Evolutionary conservation across 805 yeast genomes (phyloP), one percentile per base, ranked within the genome.

Genomic region (Saccharomycopsis sp.): DNA sequence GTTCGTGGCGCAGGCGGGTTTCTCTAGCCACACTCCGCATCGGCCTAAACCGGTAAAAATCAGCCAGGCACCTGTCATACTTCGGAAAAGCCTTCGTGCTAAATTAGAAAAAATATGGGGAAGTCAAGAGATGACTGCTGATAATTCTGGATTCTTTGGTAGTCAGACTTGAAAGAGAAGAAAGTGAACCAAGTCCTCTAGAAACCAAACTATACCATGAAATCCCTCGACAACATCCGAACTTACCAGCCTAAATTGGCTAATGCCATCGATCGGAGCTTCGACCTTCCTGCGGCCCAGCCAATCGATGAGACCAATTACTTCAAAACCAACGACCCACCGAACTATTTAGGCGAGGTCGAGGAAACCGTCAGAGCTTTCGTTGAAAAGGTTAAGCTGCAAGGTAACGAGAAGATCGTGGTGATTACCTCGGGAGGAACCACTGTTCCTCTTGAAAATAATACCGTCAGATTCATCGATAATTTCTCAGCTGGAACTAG

Each of bases 401-500:
- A 69, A 38, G 67, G 77, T 2, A 72, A 74, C 2, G 75, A 78
- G 56, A 81, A 78, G 53, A 80, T 93, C 14, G 98, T 84, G 0
- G 73, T 93, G 50, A 96, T 93, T 3, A 94, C 99, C 0, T 84
- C 93, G 7, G 99, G 99, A 22, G 99, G 99, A 20, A 94, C 99
- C 0, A 94, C 97, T 0, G 99, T 94, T 0, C 99, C 99, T 0
- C 75, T 94, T 63, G 99, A 94, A 67, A 92, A 91, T 72, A 96
- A 94, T 69, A 94, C 99, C 0, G 99, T 94, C 5, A 75, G 99
- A 56, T 94, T 94, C 72, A 91, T 94, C 66, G 99, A 94, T 72
- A 94, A 94, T 69, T 94, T 94, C 70, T 85, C 94, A 63, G 98
- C 98, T 22, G 99, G 99, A 20, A 94, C 98, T 0, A 82, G 99